phyloP scores from a whole-genome alignment of 129 eudicot genomes.

The Gnaphalium uliginosum region DNA sequence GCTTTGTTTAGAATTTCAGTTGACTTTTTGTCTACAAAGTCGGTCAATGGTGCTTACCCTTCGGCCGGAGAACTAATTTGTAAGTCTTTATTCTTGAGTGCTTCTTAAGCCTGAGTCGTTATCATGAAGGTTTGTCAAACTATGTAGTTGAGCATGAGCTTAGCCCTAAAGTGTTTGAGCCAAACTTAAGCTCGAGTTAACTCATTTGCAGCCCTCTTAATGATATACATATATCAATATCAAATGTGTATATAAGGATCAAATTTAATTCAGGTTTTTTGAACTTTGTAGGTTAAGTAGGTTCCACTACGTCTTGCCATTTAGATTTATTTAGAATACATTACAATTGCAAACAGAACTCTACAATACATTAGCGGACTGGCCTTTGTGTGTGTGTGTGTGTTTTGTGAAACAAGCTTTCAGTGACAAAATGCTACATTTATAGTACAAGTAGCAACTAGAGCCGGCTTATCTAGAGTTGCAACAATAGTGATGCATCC shows the following conservation, averaged over 20 bases:
- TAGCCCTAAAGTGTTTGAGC: too few species aligned
- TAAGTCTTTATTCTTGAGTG: conserved; percentile 25
- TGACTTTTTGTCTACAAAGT: conserved; percentile 47
- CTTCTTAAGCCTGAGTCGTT: background rate
- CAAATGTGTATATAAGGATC: background rate
- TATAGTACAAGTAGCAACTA: background rate
- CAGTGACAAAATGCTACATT: background rate
- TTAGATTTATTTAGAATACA: too few species aligned
- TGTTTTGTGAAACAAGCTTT: background rate
- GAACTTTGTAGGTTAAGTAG: background rate
- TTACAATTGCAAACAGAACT: too few species aligned
- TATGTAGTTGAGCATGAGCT: too few species aligned
- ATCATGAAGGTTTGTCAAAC: too few species aligned
- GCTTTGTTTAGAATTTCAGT: conserved; percentile 47
- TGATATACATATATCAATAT: background rate
- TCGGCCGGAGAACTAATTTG: conserved; percentile 78
- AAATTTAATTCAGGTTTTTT: background rate
- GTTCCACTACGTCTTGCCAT: too few species aligned
- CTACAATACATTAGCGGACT: too few species aligned
- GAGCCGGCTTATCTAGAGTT: background rate
- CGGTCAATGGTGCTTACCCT: conserved; percentile 55
- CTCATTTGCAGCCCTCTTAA: too few species aligned
- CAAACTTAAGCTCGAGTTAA: too few species aligned
- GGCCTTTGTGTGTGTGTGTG: too few species aligned
- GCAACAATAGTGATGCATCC: background rate